Conservation (phyloP, 2,329 filamentous ascomycete genomes). For the Stylonectria norvegica region DNA sequence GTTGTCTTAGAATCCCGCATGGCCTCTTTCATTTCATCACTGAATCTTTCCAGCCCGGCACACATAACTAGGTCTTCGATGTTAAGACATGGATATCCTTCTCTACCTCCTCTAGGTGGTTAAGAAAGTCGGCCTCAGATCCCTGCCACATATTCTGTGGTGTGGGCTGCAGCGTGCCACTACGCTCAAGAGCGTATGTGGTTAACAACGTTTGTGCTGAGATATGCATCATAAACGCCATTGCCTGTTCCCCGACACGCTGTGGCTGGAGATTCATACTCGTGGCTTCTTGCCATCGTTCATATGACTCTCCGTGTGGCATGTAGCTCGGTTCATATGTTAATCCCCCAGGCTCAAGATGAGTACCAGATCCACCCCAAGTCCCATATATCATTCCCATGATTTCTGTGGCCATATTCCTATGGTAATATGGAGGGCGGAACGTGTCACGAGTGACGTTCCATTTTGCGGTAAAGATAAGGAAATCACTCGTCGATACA, state of each 20-base stretch:
- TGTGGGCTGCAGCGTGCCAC: constrained; percentile 5
- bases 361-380: neutral
- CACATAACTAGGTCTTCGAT: too few species aligned
- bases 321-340: constrained; percentile 35
- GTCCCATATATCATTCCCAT: neutral
- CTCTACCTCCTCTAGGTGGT: constrained; percentile 7
- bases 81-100: too few species aligned
- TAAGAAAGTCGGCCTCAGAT: constrained; percentile 6
- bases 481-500: neutral
- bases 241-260: constrained; percentile 7
- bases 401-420: constrained; percentile 8
- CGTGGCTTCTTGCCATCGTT: constrained; percentile 13
- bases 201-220: constrained; percentile 7
- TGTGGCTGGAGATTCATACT: constrained; percentile 1
- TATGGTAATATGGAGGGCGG: neutral
- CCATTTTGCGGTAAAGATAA: constrained; percentile 1
- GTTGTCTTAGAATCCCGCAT: too few species aligned
- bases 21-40: too few species aligned
- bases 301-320: constrained; percentile 35
- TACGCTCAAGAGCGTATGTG: constrained; percentile 7
- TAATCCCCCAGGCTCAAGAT: constrained; percentile 29
- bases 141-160: constrained; percentile 4
- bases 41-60: too few species aligned
- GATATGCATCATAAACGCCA: constrained; percentile 12
- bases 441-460: neutral